Evolutionary conservation across 495 filamentous ascomycete genomes (phyloP).

Genomic region (Penicillium crystallinum): DNA sequence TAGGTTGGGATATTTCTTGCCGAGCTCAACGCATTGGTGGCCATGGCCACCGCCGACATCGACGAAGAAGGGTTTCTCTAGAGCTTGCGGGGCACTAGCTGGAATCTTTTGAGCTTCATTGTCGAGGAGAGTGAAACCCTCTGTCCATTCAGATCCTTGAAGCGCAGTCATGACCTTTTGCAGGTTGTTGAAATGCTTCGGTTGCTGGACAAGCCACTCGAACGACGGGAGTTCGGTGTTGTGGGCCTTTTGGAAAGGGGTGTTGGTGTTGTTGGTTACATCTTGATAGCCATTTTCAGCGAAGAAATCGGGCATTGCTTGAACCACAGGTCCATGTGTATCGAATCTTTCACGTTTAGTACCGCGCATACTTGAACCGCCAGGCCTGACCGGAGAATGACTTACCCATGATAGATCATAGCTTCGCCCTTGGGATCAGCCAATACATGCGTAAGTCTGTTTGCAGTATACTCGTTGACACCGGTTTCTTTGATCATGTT

Average conservation of each 20-base stretch:
- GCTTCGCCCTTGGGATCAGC: slow-evolving; percentile 23
- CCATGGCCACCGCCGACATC: slow-evolving; percentile 52
- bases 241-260: slow-evolving; percentile 37
- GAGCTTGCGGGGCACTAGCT: neutral
- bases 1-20: slow-evolving; percentile 35
- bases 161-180: slow-evolving; percentile 35
- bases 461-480: slow-evolving; percentile 30
- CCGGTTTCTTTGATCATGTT: slow-evolving; percentile 32
- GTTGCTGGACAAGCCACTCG: slow-evolving; percentile 33
- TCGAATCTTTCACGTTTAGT: slow-evolving; percentile 27
- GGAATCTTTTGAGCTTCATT: slow-evolving; percentile 11
- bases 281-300: slow-evolving; percentile 35
- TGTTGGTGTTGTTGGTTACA: slow-evolving; percentile 27
- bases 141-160: slow-evolving; percentile 29
- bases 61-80: slow-evolving; percentile 36
- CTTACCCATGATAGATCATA: slow-evolving; percentile 29
- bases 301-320: slow-evolving; percentile 36
- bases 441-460: slow-evolving; percentile 27
- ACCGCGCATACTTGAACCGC: neutral
- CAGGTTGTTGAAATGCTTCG: slow-evolving; percentile 32
- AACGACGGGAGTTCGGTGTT: slow-evolving; percentile 38
- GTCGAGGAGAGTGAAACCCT: slow-evolving; percentile 21
- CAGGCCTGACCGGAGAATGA: neutral
- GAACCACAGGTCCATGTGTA: slow-evolving; percentile 18
- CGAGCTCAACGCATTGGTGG: slow-evolving; percentile 46